phyloP scores from a whole-genome alignment of 805 yeast species.

The Cyberlindnera xishuangbannaensis region DNA sequence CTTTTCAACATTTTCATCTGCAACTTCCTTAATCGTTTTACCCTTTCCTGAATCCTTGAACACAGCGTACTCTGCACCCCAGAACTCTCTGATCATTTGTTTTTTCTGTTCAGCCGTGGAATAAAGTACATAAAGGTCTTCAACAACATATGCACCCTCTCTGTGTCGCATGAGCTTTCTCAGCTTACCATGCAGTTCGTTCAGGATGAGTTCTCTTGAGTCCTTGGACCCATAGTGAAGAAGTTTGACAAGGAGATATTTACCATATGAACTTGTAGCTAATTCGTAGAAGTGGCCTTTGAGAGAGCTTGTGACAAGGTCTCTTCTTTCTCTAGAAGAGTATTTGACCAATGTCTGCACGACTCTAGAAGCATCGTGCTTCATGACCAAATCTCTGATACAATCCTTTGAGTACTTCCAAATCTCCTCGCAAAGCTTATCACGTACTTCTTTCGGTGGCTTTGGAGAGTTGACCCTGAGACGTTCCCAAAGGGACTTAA shows the following conservation, averaged over 20 bases:
- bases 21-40: slow-evolving; percentile 58
- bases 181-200: slow-evolving; percentile 85
- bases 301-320: slow-evolving; percentile 56
- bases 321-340: slow-evolving; percentile 74
- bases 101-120: slow-evolving; percentile 78
- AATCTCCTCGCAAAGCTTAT: slow-evolving; percentile 72
- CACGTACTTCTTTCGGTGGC: slow-evolving; percentile 69
- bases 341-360: slow-evolving; percentile 91
- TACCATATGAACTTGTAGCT: slow-evolving; percentile 92
- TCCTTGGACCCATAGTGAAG: slow-evolving; percentile 88
- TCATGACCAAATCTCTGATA: slow-evolving; percentile 77
- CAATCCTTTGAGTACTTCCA: slow-evolving; percentile 79
- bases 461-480: slow-evolving; percentile 82
- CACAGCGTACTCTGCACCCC: slow-evolving; percentile 93
- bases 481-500: slow-evolving; percentile 87
- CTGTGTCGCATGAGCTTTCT: slow-evolving; percentile 92
- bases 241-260: slow-evolving; percentile 80
- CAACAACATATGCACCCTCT: slow-evolving; percentile 97
- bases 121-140: slow-evolving; percentile 83
- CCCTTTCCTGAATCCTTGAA: slow-evolving; percentile 71
- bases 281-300: slow-evolving; percentile 73
- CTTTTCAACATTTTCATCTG: slow-evolving; percentile 67
- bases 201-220: slow-evolving; percentile 65
- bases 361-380: slow-evolving; percentile 95
- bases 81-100: slow-evolving; percentile 92